Conservation (phyloP, 2,329 filamentous ascomycete genomes). For the Alternaria angustiovoidea region DNA sequence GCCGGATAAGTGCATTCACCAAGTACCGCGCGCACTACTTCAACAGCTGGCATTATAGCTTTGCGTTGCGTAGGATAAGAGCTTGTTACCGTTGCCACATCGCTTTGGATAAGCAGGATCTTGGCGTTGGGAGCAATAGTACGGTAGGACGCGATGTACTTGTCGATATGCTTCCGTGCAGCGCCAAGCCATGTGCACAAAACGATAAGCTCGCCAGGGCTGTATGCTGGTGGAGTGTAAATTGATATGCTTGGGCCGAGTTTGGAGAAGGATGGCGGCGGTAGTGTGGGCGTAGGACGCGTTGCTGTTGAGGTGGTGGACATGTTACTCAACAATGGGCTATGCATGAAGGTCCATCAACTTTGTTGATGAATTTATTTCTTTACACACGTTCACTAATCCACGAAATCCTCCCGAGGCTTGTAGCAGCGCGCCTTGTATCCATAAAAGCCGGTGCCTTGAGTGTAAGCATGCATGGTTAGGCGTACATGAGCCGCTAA, state of each 20-base stretch:
- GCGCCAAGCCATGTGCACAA: slow-evolving; percentile 31
- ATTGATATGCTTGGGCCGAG: slow-evolving; percentile 14
- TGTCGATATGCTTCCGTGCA: slow-evolving; percentile 24
- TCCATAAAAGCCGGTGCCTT: not conserved
- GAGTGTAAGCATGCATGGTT: not conserved
- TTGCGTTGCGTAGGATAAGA: slow-evolving; percentile 10
- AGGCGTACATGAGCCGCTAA: not conserved
- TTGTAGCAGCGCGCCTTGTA: not conserved
- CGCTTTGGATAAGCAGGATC: slow-evolving; percentile 26
- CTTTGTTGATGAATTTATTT: not conserved
- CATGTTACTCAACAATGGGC: too few relatives aligned
- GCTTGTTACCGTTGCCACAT: slow-evolving; percentile 15
- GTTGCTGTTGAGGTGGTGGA: not conserved
- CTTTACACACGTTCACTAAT: not conserved
- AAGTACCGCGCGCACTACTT: slow-evolving; percentile 9
- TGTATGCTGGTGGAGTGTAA: slow-evolving; percentile 5
- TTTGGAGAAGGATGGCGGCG: not conserved
- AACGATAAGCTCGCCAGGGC: slow-evolving; percentile 21
- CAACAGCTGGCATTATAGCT: slow-evolving; percentile 22
- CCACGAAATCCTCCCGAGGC: not conserved
- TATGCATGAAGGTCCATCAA: not conserved
- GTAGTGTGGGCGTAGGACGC: not conserved
- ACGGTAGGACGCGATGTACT: slow-evolving; percentile 23
- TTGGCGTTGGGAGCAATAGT: slow-evolving; percentile 14
- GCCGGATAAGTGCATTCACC: slow-evolving; percentile 7